Evolutionary conservation across 1,284 basidiomycete species (phyloP).

Genomic region (Malassezia furfur): DNA sequence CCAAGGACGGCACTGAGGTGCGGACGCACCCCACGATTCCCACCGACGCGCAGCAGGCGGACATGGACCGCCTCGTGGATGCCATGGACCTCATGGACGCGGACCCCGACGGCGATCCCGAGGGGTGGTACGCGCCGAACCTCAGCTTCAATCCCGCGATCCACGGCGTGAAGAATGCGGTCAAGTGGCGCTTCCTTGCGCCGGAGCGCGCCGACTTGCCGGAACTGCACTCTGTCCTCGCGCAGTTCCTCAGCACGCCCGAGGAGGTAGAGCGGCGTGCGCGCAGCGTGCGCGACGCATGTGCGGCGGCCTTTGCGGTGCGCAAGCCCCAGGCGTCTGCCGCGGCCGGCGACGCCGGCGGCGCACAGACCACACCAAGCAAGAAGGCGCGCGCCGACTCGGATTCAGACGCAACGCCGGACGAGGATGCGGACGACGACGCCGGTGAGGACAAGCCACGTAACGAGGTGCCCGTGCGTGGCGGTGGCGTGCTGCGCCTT

Average conservation of each 20-base stretch:
- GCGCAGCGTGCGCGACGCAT: slow-evolving; percentile 15
- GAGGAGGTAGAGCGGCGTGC: slow-evolving; percentile 55
- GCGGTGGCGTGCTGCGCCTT: slow-evolving; percentile 5
- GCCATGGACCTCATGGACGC: slow-evolving; percentile 64
- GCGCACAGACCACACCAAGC: not conserved
- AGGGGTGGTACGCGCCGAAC: slow-evolving; percentile 64
- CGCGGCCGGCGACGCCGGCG: not conserved
- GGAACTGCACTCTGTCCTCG: slow-evolving; percentile 70
- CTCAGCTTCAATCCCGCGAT: slow-evolving; percentile 78
- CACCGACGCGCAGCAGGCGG: slow-evolving; percentile 63
- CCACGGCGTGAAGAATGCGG: slow-evolving; percentile 81
- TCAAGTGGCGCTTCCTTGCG: slow-evolving; percentile 72
- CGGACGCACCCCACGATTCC: slow-evolving; percentile 72
- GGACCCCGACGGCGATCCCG: slow-evolving; percentile 60
- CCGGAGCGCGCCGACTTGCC: slow-evolving; percentile 65
- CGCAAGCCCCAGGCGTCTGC: not conserved
- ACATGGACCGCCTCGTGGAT: slow-evolving; percentile 79
- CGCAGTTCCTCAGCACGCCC: slow-evolving; percentile 74
- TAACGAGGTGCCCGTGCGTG: not conserved
- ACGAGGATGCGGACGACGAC: slow-evolving; percentile 21
- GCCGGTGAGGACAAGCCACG: not conserved
- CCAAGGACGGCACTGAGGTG: slow-evolving; percentile 65
- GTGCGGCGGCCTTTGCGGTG: slow-evolving; percentile 2
- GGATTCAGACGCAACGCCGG: slow-evolving; percentile 21
- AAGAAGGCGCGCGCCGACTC: slow-evolving; percentile 1